Conservation (phyloP, 805 yeast species). For the Wickerhamomyces chambardii region DNA sequence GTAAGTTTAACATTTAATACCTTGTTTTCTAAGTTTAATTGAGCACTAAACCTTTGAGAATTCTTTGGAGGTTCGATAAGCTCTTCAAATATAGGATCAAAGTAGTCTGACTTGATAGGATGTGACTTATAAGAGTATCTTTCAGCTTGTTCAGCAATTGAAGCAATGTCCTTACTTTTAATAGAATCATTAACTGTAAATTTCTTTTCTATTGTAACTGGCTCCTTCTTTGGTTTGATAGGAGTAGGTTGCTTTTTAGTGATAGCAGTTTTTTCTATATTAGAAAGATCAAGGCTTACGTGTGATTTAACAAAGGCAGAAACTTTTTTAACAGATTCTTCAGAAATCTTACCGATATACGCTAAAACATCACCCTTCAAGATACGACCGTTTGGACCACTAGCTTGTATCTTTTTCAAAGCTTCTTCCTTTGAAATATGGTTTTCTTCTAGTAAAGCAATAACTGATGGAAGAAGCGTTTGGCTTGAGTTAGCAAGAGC, state of each 20-base stretch:
- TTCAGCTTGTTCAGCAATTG: slow-evolving; percentile 32
- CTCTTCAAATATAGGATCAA: slow-evolving; percentile 54
- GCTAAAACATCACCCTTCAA: slow-evolving; percentile 90
- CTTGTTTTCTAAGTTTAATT: slow-evolving; percentile 7
- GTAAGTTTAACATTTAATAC: slow-evolving; percentile 24
- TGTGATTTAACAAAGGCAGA: slow-evolving; percentile 46
- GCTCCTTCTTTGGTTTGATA: slow-evolving; percentile 8
- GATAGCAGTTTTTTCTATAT: slow-evolving; percentile 34
- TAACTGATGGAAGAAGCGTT: slow-evolving; percentile 73
- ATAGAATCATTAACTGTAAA: slow-evolving; percentile 18
- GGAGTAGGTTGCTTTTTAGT: slow-evolving; percentile 18
- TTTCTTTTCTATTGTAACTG: slow-evolving; percentile 17
- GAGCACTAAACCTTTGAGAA: slow-evolving; percentile 33
- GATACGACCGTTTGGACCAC: slow-evolving; percentile 85
- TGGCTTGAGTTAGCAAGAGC: slow-evolving; percentile 55
- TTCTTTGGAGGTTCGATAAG: slow-evolving; percentile 36
- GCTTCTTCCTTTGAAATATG: slow-evolving; percentile 67
- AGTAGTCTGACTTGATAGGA: slow-evolving; percentile 33
- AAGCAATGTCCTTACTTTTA: slow-evolving; percentile 24
- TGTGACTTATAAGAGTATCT: slow-evolving; percentile 29
- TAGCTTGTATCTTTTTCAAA: slow-evolving; percentile 58
- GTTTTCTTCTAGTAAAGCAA: slow-evolving; percentile 49
- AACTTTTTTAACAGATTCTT: slow-evolving; percentile 42
- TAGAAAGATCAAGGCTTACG: slow-evolving; percentile 63
- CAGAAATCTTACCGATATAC: slow-evolving; percentile 62